Percentiles rank a stretch among this genome's conserved stretches.
Conservation (phyloP, 2,329 filamentous ascomycete species). For the Pseudogymnoascus sp. region DNA sequence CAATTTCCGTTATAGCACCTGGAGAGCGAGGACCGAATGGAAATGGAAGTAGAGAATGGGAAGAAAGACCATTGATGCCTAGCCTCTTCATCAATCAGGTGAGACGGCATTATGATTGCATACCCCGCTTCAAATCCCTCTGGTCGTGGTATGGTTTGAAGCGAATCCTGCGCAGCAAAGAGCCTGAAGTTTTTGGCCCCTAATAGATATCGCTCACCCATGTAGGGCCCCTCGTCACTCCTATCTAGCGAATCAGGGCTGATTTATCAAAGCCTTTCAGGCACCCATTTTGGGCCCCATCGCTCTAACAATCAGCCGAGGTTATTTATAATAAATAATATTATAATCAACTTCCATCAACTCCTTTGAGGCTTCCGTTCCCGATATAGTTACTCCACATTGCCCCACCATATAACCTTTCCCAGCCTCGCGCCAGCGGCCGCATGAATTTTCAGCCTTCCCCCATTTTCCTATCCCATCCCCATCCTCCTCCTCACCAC, state of each 20-base stretch:
- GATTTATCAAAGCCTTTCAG: not conserved
- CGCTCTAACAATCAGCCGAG: not conserved
- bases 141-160: not conserved
- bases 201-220: not conserved
- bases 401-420: slow-evolving; percentile 1
- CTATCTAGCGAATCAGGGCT: not conserved
- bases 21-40: too few species aligned
- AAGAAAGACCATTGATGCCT: too few species aligned
- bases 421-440: not conserved
- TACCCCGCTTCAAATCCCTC: not conserved
- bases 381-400: not conserved
- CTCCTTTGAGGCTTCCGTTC: not conserved
- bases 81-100: too few species aligned
- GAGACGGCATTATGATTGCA: not conserved
- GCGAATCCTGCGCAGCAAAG: not conserved
- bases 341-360: not conserved
- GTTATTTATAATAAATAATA: not conserved
- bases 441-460: slow-evolving; percentile 5
- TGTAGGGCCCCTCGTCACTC: not conserved
- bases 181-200: not conserved
- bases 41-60: too few species aligned
- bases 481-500: not conserved
- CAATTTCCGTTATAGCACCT: not conserved
- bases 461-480: not conserved
- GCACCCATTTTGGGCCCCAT: not conserved